A percentile compares a stretch with the other conserved stretches of the same genome.
Conservation (phyloP, 805 yeast species). For the Metahyphopichia silvanorum region DNA sequence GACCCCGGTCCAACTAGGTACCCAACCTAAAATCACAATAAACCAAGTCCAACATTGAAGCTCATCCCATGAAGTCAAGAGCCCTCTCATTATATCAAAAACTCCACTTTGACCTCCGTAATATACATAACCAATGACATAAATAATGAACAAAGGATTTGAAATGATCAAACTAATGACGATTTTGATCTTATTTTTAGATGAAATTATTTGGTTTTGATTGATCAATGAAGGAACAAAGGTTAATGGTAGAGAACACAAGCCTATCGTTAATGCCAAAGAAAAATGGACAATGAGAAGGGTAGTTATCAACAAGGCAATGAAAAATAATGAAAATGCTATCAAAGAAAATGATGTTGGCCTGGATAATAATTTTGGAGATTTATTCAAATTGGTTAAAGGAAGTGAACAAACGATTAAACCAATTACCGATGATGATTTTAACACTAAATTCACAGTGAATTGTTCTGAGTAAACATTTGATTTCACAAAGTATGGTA, state of each 20-base stretch:
- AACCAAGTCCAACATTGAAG: conserved; percentile 87
- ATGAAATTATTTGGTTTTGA: conserved; percentile 5
- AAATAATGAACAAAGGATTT: conserved; percentile 47
- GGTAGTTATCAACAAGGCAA: conserved; percentile 69
- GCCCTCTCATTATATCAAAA: conserved; percentile 43
- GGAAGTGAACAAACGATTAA: conserved; percentile 13
- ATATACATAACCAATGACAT: conserved; percentile 22
- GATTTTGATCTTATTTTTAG: conserved; percentile 19
- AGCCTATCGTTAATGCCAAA: conserved; percentile 67
- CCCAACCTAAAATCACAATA: conserved; percentile 70
- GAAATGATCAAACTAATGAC: conserved; percentile 37
- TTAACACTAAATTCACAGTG: conserved; percentile 13
- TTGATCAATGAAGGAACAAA: conserved; percentile 43
- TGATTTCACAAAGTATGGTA: conserved; percentile 19
- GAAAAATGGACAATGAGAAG: conserved; percentile 82
- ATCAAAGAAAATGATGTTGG: conserved; percentile 24
- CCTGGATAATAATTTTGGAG: no score
- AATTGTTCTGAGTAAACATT: conserved; percentile 10
- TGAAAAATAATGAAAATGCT: conserved; percentile 50
- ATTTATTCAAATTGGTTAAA: conserved; percentile 12
- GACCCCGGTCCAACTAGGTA: conserved; percentile 69
- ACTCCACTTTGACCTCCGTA: conserved; percentile 16
- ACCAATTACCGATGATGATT: conserved; percentile 11
- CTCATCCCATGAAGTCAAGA: conserved; percentile 62
- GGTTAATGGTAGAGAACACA: conserved; percentile 73